These are phyloP conservation scores for Discostella pseudostelligera DNA, from an alignment of 108 stramenopile genomes.

Conservation along the genomic window DNA sequence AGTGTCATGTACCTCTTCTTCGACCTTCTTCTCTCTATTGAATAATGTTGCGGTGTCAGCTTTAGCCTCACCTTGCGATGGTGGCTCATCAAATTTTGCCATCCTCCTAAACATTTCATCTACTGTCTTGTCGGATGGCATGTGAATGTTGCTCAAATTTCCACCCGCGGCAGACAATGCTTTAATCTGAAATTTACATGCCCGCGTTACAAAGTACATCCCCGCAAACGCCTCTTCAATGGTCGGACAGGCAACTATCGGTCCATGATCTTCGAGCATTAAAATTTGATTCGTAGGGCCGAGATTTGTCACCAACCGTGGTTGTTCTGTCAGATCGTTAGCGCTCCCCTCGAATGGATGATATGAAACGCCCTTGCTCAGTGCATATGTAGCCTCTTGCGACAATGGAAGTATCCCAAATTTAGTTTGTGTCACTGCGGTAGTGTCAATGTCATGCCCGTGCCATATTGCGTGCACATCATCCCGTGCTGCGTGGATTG, in stretches of 20 bases:
- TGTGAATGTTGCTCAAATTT: conserved; percentile 35
- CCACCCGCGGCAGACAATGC: conserved; percentile 38
- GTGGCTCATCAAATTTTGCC: conserved; percentile 49
- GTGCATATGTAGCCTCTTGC: conserved; percentile 45
- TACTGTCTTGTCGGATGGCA: conserved; percentile 28
- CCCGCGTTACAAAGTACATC: conserved; percentile 48
- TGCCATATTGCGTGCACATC: conserved; percentile 51
- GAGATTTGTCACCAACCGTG: conserved; percentile 40
- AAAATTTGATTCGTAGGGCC: conserved; percentile 46
- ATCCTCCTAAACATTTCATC: conserved; percentile 36
- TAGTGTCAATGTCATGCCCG: conserved; percentile 44
- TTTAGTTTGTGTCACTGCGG: conserved; percentile 41
- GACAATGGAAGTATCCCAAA: conserved; percentile 45
- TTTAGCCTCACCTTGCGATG: conserved; percentile 1
- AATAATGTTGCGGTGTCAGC: too few species aligned
- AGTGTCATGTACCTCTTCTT: conserved; percentile 17
- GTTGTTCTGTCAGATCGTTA: conserved; percentile 38
- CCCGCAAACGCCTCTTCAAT: conserved; percentile 46
- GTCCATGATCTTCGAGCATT: conserved; percentile 48
- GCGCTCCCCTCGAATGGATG: conserved; percentile 45
- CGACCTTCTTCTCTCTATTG: neutral
- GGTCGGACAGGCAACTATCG: conserved; percentile 43
- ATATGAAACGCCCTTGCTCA: conserved; percentile 45
- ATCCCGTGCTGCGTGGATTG: conserved; percentile 34
- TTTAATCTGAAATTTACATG: conserved; percentile 45